phyloP scores from a whole-genome alignment of 75 land plant genomes.

The Sequoia sempervirens region DNA sequence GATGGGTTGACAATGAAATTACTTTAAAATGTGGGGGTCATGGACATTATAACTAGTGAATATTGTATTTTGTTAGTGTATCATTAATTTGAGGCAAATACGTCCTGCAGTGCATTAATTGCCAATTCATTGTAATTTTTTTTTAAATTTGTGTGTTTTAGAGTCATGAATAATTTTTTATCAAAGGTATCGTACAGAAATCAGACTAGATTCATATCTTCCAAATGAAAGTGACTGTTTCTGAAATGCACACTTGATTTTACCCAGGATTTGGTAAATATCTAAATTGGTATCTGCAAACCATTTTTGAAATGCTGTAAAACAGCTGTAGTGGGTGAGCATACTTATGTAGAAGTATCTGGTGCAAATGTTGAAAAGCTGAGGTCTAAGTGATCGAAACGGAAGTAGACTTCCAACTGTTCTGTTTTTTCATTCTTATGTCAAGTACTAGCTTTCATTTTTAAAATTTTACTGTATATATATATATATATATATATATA shows the following conservation, averaged over 20 bases:
- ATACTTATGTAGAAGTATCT: too few relatives aligned
- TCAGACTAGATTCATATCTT: neutral
- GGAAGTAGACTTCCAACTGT: neutral
- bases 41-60: neutral
- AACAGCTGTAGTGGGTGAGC: neutral
- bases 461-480: too few relatives aligned
- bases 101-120: neutral
- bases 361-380: too few relatives aligned
- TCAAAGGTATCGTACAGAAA: neutral
- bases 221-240: neutral
- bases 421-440: neutral
- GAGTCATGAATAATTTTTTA: neutral
- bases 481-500: too few relatives aligned
- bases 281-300: neutral
- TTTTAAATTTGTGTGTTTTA: neutral
- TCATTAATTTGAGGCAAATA: neutral
- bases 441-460: too few relatives aligned
- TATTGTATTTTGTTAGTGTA: neutral
- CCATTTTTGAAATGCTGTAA: neutral
- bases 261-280: neutral
- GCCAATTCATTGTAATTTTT: neutral
- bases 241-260: neutral
- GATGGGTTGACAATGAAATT: neutral
- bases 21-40: neutral
- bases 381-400: neutral